Base-by-base conservation (phyloP, 768 basidiomycete genomes). In the Boletus rex-veris region DNA sequence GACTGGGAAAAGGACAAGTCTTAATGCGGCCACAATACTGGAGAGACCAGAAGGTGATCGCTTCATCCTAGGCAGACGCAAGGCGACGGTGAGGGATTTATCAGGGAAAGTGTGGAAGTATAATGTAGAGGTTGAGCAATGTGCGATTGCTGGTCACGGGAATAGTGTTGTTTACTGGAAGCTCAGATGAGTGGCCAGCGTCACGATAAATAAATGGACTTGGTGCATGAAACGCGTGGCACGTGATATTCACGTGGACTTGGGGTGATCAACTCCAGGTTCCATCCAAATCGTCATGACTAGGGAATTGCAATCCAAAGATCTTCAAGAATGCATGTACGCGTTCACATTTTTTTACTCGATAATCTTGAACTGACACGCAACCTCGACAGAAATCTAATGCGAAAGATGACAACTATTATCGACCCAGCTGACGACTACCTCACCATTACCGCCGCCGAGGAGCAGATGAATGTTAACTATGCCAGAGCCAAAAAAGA, bases 341-440 rank as follows among this genome's bases (percentile, higher is more conserved):
- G 69, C 18, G 45, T 28, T 28, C 28, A 28, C 28, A 24, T 24
- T 12, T 7, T 14, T 40, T 5, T 33, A 10, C 18, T 57, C 12
- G 16, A 45, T 6, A 7, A 28, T 7, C 8, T 14, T 14, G 37
- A 12, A n/a, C 45, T 66, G 24, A 65, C 24, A 26, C 11, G n/a
- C 45, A 41, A 44, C 7, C 15, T 14, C 35, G 44, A 35, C 55
- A 90, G 88, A 45, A 83, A 84, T 58, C 80, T 85, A 16, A 82
- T 90, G 43, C 78, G 77, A 58, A 84, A 83, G 55, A 87, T 90
- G 80, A 73, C 80, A 31, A 77, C 80, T 4, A 83, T 90, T 53
- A 87, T 92, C 50, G 84, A 88, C 62, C 86, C 88, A 11, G 84
- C 86, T 40, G 87, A 90, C 49, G 90, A 92, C 68, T 90, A 83